These are phyloP conservation scores for Heritiera littoralis DNA, from an alignment of 345 rosid species.

Conservation along the genomic window DNA sequence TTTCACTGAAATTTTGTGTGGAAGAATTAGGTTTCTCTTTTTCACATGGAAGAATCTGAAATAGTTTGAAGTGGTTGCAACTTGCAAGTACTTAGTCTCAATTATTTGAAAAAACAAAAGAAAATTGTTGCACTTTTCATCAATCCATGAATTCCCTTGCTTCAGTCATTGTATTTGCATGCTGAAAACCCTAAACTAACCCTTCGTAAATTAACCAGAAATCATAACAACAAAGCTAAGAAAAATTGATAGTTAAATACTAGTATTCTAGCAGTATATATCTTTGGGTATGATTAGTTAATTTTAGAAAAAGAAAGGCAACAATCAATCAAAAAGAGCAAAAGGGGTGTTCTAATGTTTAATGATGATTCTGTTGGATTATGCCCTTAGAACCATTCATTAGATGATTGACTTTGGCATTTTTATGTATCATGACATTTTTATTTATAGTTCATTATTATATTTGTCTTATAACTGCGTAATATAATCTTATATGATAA, in stretches of 20 bases:
- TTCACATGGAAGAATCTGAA: neutral
- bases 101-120: conserved; percentile 23
- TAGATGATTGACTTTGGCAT: too few relatives aligned
- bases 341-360: neutral
- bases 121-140: conserved; percentile 12
- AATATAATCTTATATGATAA: too few relatives aligned
- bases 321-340: neutral
- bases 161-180: neutral
- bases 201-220: neutral
- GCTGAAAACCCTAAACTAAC: neutral
- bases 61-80: neutral
- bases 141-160: neutral
- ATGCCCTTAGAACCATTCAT: too few relatives aligned
- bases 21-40: neutral
- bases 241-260: neutral
- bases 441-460: too few relatives aligned
- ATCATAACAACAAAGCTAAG: neutral
- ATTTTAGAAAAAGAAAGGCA: neutral
- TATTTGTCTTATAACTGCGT: too few relatives aligned
- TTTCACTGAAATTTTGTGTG: neutral
- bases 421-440: too few relatives aligned
- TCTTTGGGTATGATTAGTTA: neutral
- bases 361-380: too few relatives aligned
- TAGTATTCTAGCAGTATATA: neutral
- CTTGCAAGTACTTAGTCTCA: conserved; percentile 8